A percentile compares a stretch with the other conserved stretches of the same genome.
Conservation (phyloP, 768 basidiomycete genomes). For the Termitomyces sp. region DNA sequence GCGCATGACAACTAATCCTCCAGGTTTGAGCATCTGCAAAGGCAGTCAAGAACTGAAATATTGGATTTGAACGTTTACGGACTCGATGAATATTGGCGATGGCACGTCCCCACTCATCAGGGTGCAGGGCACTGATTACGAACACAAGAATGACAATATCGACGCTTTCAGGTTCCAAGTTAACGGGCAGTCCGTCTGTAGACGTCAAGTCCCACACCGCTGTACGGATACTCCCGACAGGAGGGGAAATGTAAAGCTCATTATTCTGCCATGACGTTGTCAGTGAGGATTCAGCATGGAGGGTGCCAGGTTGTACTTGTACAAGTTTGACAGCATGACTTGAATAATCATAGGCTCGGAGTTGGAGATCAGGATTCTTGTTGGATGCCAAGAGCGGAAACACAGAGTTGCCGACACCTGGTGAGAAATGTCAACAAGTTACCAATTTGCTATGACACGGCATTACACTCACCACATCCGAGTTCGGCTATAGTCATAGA, state of each 20-base stretch:
- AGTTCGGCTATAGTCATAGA: constrained; percentile 75
- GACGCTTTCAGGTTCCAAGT: constrained; percentile 60
- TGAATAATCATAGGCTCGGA: constrained; percentile 91
- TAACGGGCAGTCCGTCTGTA: constrained; percentile 49
- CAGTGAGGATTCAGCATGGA: neutral
- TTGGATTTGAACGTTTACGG: constrained; percentile 8
- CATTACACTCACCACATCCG: constrained; percentile 71
- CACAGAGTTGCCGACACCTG: constrained; percentile 92
- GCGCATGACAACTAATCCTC: constrained; percentile 76
- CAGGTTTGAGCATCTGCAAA: constrained; percentile 81
- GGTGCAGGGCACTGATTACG: constrained; percentile 90
- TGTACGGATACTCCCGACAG: constrained; percentile 66
- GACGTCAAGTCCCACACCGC: constrained; percentile 91
- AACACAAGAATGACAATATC: constrained; percentile 93
- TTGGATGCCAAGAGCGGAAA: constrained; percentile 86
- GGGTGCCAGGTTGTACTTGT: constrained; percentile 43
- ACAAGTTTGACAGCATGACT: constrained; percentile 85
- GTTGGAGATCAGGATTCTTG: constrained; percentile 64
- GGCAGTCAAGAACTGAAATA: neutral
- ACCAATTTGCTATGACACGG: neutral
- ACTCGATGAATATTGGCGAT: constrained; percentile 77
- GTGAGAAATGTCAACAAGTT: neutral
- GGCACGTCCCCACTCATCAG: constrained; percentile 84
- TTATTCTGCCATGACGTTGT: constrained; percentile 45
- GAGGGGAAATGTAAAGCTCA: constrained; percentile 60